Conservation (phyloP, 2,329 filamentous ascomycete species). For the Cadophora luteo-olivacea region DNA sequence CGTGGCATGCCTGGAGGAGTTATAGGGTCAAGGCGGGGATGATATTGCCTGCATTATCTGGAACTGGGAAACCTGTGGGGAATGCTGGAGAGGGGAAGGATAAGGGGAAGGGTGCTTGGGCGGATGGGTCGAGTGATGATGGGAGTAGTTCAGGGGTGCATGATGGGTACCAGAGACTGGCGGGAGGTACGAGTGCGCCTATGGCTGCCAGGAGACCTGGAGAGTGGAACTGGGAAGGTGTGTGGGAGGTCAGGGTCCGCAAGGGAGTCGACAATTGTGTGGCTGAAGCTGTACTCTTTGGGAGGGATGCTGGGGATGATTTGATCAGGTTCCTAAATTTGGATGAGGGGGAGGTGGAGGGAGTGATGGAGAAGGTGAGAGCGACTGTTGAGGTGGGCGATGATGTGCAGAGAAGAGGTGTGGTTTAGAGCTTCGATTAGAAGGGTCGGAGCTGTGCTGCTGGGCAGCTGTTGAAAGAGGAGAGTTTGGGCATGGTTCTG, state of each 20-base stretch:
- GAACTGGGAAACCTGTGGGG: neutral
- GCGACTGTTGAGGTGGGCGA: slow-evolving; percentile 52
- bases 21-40: slow-evolving; percentile 62
- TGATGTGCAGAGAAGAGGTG: slow-evolving; percentile 36
- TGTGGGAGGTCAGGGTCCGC: slow-evolving; percentile 90
- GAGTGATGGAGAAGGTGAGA: slow-evolving; percentile 63
- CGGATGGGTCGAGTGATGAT: slow-evolving; percentile 25
- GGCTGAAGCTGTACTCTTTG: slow-evolving; percentile 81
- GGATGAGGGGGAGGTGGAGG: slow-evolving; percentile 64
- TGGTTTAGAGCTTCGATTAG: slow-evolving; percentile 25
- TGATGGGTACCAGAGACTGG: slow-evolving; percentile 32
- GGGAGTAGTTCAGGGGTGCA: slow-evolving; percentile 23
- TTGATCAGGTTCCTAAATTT: slow-evolving; percentile 73
- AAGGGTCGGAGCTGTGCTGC: slow-evolving; percentile 38
- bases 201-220: slow-evolving; percentile 62
- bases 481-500: neutral
- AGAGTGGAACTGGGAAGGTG: slow-evolving; percentile 97
- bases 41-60: slow-evolving; percentile 35
- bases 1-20: slow-evolving; percentile 92
- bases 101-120: neutral
- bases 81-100: neutral
- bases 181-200: slow-evolving; percentile 32
- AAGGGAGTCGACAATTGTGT: slow-evolving; percentile 79
- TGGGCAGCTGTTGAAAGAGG: slow-evolving; percentile 13
- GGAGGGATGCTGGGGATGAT: slow-evolving; percentile 70